These are phyloP conservation scores for Phascolomyces articulosus DNA, from an alignment of 371 early-diverging fungal species.

Conservation along the genomic window DNA sequence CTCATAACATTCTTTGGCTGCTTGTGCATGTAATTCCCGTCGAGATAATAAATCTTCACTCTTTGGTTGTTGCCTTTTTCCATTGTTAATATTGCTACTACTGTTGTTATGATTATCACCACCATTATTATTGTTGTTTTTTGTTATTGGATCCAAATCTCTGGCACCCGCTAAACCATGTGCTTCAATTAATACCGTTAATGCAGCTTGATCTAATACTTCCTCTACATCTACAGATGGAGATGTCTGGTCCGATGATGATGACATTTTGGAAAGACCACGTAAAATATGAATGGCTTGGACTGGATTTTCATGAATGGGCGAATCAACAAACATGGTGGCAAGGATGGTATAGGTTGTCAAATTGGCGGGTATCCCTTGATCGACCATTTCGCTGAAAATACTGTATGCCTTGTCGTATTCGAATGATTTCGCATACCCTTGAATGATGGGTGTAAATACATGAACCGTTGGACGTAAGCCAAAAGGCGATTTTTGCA, in stretches of 20 bases:
- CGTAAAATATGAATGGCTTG: conserved; percentile 25
- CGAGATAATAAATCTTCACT: background rate
- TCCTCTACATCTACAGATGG: background rate
- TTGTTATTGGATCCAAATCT: conserved; percentile 5
- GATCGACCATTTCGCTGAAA: conserved; percentile 40
- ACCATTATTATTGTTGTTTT: background rate
- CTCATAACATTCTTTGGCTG: conserved; percentile 14
- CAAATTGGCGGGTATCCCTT: conserved; percentile 30
- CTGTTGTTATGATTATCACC: background rate
- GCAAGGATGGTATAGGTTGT: conserved; percentile 42
- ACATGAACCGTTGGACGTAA: conserved; percentile 29
- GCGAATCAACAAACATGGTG: conserved; percentile 31
- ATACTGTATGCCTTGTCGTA: conserved; percentile 36
- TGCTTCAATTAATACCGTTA: conserved; percentile 34
- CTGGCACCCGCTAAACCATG: conserved; percentile 36
- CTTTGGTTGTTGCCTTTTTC: background rate
- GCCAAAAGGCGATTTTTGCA: conserved; percentile 24
- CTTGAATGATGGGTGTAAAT: conserved; percentile 38
- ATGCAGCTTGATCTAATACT: conserved; percentile 25
- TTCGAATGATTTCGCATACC: conserved; percentile 34
- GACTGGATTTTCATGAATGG: conserved; percentile 17
- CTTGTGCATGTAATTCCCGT: conserved; percentile 14
- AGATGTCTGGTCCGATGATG: too few species aligned
- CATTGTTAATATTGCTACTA: background rate
- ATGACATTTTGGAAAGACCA: conserved; percentile 19